phyloP scores from a whole-genome alignment of 371 early-diverging fungal species.

The Blakeslea trispora region DNA sequence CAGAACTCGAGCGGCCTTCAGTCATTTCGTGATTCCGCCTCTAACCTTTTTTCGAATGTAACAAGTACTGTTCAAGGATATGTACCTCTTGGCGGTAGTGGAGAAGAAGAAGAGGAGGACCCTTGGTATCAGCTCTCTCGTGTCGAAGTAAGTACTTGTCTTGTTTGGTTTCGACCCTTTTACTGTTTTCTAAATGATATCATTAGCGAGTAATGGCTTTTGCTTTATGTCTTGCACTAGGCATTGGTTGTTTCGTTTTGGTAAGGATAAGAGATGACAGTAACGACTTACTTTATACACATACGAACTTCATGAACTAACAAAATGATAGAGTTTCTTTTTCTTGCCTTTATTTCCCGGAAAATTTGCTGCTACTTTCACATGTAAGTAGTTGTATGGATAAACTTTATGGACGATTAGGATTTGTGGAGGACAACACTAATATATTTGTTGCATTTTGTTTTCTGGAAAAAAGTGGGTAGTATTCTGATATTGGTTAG shows the following conservation, averaged over 20 bases:
- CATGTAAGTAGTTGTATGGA: conserved; percentile 37
- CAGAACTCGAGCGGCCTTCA: conserved; percentile 20
- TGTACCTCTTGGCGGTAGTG: conserved; percentile 34
- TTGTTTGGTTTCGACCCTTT: background rate
- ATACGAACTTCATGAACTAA: no score
- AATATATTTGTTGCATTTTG: background rate
- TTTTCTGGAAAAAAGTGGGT: conserved; percentile 31
- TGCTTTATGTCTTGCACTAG: conserved; percentile 50
- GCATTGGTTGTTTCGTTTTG: conserved; percentile 49
- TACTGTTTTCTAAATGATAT: background rate
- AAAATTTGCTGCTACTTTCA: conserved; percentile 66
- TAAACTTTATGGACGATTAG: no score
- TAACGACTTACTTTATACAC: no score
- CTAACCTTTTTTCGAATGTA: conserved; percentile 43
- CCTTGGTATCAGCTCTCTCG: conserved; percentile 57
- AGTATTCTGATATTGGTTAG: conserved; percentile 52
- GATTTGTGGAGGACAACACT: background rate
- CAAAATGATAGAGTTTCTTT: conserved; percentile 24
- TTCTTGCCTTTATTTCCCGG: conserved; percentile 55
- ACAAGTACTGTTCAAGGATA: conserved; percentile 49
- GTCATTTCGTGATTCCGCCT: conserved; percentile 40
- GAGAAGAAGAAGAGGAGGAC: conserved; percentile 47
- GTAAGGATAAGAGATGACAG: conserved; percentile 17
- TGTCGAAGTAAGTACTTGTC: conserved; percentile 37
- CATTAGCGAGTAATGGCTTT: conserved; percentile 50